Evolutionary conservation across 2,329 filamentous ascomycete genomes (phyloP).

Genomic region (Botrytis elliptica): DNA sequence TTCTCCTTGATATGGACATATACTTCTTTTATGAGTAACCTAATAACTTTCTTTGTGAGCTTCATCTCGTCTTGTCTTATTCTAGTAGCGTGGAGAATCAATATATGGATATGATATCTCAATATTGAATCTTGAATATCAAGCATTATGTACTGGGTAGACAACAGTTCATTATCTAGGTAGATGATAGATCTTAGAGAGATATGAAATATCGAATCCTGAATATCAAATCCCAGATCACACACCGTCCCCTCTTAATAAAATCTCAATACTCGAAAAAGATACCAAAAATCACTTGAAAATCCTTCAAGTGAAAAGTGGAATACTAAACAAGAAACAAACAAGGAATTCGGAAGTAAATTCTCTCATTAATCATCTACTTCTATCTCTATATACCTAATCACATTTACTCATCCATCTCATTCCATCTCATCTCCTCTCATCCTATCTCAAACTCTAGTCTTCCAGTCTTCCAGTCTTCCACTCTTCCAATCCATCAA

Average conservation of each 20-base stretch:
- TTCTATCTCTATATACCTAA: background rate
- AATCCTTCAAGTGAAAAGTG: background rate
- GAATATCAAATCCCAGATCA: too few species aligned
- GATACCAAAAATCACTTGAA: too few species aligned
- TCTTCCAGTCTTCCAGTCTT: too few species aligned
- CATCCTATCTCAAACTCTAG: too few species aligned
- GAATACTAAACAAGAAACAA: background rate
- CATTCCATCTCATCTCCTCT: too few species aligned
- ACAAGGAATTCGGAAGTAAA: too few species aligned
- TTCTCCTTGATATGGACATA: background rate
- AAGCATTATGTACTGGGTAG: background rate
- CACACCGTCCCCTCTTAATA: background rate
- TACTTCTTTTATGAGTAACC: rapidly evolving
- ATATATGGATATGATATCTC: rapidly evolving
- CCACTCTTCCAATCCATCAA: too few species aligned
- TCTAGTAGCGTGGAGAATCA: rapidly evolving
- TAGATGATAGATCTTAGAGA: background rate
- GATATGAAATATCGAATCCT: background rate
- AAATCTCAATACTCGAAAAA: background rate
- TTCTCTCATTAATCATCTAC: background rate
- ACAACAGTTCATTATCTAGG: too few species aligned
- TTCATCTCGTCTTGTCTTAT: background rate
- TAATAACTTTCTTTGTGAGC: background rate
- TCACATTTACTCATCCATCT: too few species aligned
- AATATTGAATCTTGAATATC: rapidly evolving